Conservation (phyloP, 345 rosid species). For the Linum usitatissimum region DNA sequence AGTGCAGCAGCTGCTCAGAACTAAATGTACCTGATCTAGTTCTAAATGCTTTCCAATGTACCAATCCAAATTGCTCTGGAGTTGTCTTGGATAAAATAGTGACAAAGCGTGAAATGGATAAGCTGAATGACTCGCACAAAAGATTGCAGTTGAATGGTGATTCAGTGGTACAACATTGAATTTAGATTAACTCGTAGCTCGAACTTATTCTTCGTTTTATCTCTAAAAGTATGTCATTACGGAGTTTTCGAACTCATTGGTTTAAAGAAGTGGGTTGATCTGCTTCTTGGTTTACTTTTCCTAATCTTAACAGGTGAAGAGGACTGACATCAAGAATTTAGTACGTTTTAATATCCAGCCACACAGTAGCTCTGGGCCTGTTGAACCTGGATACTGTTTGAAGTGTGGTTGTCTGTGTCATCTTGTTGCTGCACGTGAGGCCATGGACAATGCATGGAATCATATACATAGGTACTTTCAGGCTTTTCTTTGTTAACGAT, state of each 20-base stretch:
- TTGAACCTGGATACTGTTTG: conserved; percentile 45
- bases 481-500: background rate
- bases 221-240: too few relatives aligned
- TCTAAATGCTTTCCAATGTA: conserved; percentile 55
- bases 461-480: conserved; percentile 35
- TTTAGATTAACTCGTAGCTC: too few relatives aligned
- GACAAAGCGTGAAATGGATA: conserved; percentile 27
- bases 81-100: conserved; percentile 41
- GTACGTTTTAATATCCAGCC: conserved; percentile 23
- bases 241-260: too few relatives aligned
- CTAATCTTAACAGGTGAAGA: conserved; percentile 23
- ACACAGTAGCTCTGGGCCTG: conserved; percentile 14
- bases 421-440: conserved; percentile 30
- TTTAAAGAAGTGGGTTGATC: too few relatives aligned
- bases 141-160: background rate
- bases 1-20: conserved; percentile 56
- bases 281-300: background rate
- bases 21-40: conserved; percentile 56
- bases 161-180: background rate
- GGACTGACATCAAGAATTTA: conserved; percentile 20
- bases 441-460: conserved; percentile 40
- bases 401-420: conserved; percentile 44
- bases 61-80: conserved; percentile 43
- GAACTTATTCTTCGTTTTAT: too few relatives aligned
- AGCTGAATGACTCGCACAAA: conserved; percentile 18